A percentile compares a stretch with the other conserved stretches of the same genome.
Evolutionary conservation across 176 grass and related monocot genomes (phyloP).

Genomic region (Oryza meridionalis): DNA sequence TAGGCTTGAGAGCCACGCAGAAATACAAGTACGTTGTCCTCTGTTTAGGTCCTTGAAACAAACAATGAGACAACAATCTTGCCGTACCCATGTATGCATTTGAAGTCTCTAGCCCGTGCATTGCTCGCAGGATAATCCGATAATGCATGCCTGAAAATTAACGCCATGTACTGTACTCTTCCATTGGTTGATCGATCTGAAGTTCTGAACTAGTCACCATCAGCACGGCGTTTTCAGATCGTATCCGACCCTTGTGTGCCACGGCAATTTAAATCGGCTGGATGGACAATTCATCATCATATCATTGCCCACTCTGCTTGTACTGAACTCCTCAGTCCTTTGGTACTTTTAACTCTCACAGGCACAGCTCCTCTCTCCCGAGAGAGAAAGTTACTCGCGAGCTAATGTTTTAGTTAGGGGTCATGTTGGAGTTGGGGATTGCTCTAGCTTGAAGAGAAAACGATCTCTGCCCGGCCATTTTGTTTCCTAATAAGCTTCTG

Average conservation of each 20-base stretch:
- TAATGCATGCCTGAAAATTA: background rate
- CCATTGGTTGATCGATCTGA: conserved; percentile 3
- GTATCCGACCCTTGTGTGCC: conserved; percentile 46
- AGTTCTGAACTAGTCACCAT: conserved; percentile 21
- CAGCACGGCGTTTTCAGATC: background rate
- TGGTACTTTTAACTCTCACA: background rate
- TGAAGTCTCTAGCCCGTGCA: background rate
- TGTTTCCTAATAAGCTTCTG: conserved; percentile 14
- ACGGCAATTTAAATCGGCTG: conserved; percentile 19
- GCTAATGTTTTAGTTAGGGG: conserved; percentile 48
- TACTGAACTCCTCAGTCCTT: background rate
- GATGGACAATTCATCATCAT: conserved; percentile 11
- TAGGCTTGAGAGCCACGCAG: conserved; percentile 19
- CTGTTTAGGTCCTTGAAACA: conserved; percentile 11
- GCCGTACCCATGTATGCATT: background rate
- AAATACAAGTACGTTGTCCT: conserved; percentile 2
- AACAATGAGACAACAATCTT: background rate
- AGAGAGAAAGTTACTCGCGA: conserved; percentile 43
- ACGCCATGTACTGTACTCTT: background rate
- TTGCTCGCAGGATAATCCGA: background rate
- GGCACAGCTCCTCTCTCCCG: background rate
- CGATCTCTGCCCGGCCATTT: conserved; percentile 39
- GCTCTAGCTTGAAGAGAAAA: conserved; percentile 62
- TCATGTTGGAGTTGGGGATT: conserved; percentile 23
- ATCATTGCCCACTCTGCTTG: background rate